Conservation (phyloP, 805 yeast genomes). For the Tetrapisispora nanseiensis region DNA sequence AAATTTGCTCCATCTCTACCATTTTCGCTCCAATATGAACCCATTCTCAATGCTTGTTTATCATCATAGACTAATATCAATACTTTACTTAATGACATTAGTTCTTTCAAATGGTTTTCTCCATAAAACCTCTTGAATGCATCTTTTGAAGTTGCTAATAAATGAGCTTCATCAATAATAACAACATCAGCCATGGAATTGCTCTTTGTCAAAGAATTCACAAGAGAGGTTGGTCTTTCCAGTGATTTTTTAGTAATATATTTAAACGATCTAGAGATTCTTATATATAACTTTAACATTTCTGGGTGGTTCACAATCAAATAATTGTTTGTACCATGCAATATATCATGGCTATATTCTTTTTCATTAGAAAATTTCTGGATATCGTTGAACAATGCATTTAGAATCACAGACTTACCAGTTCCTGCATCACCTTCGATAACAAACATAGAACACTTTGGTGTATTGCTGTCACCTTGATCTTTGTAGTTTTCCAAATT, state of each 20-base stretch:
- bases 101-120: slow-evolving; percentile 35
- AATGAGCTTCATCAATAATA: slow-evolving; percentile 39
- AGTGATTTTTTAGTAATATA: slow-evolving; percentile 31
- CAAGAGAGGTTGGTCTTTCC: slow-evolving; percentile 39
- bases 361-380: slow-evolving; percentile 16
- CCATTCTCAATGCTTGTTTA: slow-evolving; percentile 38
- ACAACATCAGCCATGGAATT: slow-evolving; percentile 30
- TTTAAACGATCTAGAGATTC: slow-evolving; percentile 31
- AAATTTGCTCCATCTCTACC: slow-evolving; percentile 32
- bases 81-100: slow-evolving; percentile 32
- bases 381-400: slow-evolving; percentile 35
- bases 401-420: slow-evolving; percentile 37
- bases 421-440: slow-evolving; percentile 43
- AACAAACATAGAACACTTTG: slow-evolving; percentile 30
- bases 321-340: slow-evolving; percentile 29
- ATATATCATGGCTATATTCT: background rate
- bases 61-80: slow-evolving; percentile 37
- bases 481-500: slow-evolving; percentile 16
- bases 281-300: slow-evolving; percentile 36
- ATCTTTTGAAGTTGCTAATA: slow-evolving; percentile 35
- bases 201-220: slow-evolving; percentile 29
- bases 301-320: slow-evolving; percentile 41
- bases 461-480: background rate
- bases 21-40: slow-evolving; percentile 34
- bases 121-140: slow-evolving; percentile 37